phyloP scores from a whole-genome alignment of 345 rosid genomes.

The Iberis pinnata region DNA sequence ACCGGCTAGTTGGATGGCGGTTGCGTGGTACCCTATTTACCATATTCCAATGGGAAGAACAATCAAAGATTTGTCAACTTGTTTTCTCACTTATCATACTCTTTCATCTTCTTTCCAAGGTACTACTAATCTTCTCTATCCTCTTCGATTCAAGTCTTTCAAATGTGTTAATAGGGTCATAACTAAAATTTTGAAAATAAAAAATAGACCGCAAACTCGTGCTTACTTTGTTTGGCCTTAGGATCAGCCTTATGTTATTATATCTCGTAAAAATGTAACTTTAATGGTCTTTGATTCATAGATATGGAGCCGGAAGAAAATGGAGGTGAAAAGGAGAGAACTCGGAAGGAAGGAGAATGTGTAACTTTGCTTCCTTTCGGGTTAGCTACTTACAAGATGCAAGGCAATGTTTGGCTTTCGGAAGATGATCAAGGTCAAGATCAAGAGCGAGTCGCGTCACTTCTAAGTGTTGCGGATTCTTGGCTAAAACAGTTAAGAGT shows the following conservation, averaged over 20 bases:
- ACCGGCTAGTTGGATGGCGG: conserved; percentile 99
- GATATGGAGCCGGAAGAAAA: conserved; percentile 78
- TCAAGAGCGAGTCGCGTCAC: conserved; percentile 73
- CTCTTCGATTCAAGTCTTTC: not conserved
- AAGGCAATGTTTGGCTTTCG: conserved; percentile 84
- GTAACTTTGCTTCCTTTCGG: conserved; percentile 79
- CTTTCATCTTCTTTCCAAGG: conserved; percentile 97
- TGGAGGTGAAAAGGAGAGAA: conserved; percentile 45
- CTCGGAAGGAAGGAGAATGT: conserved; percentile 53
- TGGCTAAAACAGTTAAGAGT: conserved; percentile 96
- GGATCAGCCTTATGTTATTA: too few relatives aligned
- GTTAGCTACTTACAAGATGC: conserved; percentile 97
- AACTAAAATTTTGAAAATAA: too few relatives aligned
- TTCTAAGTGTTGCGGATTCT: conserved; percentile 89
- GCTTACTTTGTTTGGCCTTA: too few relatives aligned
- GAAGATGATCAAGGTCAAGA: conserved; percentile 63
- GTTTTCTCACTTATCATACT: conserved; percentile 95
- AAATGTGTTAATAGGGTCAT: not conserved
- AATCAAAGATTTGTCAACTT: conserved; percentile 89
- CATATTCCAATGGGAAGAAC: conserved; percentile 99
- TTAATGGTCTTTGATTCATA: conserved; percentile 9
- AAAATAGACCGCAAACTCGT: too few relatives aligned
- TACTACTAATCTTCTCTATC: conserved; percentile 20
- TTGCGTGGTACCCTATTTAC: conserved; percentile 95
- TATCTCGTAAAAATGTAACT: too few relatives aligned